Conservation (phyloP, 306 rosid genomes). For the Rosa rugosa region DNA sequence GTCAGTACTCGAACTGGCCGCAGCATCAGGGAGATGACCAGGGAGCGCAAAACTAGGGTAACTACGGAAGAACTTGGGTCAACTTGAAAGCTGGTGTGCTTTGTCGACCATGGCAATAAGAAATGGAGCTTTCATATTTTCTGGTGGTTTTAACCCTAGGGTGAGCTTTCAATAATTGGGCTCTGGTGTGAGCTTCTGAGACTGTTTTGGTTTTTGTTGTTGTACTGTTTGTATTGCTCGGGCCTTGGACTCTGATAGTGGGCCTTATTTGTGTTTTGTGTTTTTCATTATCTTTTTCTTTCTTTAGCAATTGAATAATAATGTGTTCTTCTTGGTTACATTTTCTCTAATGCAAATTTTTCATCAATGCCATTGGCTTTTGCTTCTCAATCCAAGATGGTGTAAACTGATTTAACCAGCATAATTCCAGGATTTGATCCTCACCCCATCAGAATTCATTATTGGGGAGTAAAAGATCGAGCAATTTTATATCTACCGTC, state of each 20-base stretch:
- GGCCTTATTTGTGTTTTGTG: neutral
- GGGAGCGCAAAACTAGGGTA: neutral
- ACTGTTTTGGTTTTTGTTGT: neutral
- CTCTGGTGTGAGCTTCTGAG: neutral
- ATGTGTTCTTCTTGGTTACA: neutral
- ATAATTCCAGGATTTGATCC: neutral
- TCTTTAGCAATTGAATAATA: neutral
- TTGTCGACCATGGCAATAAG: neutral
- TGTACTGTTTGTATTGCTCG: slow-evolving; percentile 1
- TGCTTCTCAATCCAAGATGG: neutral
- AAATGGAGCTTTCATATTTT: neutral
- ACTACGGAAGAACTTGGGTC: neutral
- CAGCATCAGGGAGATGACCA: neutral
- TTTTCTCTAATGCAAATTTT: neutral
- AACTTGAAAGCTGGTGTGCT: neutral
- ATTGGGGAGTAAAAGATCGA: neutral
- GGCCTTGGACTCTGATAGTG: neutral
- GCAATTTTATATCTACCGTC: neutral
- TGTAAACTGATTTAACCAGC: neutral
- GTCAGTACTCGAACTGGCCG: neutral
- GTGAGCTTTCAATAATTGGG: neutral
- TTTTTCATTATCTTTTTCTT: neutral
- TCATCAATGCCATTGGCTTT: neutral
- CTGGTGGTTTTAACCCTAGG: neutral
- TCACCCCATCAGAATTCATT: neutral